Evolutionary conservation across 345 rosid species (phyloP).

Genomic region (Microcos paniculata): DNA sequence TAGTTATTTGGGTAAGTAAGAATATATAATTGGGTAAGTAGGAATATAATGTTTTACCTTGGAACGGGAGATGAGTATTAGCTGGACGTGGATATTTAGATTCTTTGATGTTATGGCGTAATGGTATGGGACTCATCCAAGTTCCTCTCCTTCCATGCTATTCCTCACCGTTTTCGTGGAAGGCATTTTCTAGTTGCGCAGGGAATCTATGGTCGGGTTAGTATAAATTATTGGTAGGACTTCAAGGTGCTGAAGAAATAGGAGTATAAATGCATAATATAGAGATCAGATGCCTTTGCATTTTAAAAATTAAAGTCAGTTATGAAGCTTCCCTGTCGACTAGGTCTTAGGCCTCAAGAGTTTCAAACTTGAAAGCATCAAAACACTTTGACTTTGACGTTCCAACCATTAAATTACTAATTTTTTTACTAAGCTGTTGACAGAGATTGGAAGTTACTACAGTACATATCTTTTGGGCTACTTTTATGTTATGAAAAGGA

Average conservation of each 20-base stretch:
- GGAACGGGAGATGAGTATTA: not conserved
- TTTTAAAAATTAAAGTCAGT: not conserved
- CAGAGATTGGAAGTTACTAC: not conserved
- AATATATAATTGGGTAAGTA: no score
- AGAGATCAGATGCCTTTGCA: constrained; percentile 5
- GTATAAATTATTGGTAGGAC: not conserved
- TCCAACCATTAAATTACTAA: not conserved
- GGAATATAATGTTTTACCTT: no score
- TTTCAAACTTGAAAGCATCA: not conserved
- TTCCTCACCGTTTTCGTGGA: not conserved
- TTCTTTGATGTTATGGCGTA: not conserved
- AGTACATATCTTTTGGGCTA: not conserved
- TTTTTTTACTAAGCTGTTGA: not conserved
- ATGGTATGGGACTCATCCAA: not conserved
- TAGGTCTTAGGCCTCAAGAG: not conserved
- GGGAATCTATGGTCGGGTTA: not conserved
- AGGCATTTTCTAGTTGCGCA: not conserved
- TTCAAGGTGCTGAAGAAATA: not conserved
- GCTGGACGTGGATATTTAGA: not conserved
- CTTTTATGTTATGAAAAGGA: not conserved
- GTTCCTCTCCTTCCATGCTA: not conserved
- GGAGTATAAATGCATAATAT: not conserved
- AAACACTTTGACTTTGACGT: not conserved
- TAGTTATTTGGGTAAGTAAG: no score
- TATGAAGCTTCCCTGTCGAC: not conserved